A percentile compares a stretch with the other conserved stretches of the same genome.
These are phyloP conservation scores for Choanephora cucurbitarum DNA, from an alignment of 371 early-diverging fungal genomes.

Conservation along the genomic window DNA sequence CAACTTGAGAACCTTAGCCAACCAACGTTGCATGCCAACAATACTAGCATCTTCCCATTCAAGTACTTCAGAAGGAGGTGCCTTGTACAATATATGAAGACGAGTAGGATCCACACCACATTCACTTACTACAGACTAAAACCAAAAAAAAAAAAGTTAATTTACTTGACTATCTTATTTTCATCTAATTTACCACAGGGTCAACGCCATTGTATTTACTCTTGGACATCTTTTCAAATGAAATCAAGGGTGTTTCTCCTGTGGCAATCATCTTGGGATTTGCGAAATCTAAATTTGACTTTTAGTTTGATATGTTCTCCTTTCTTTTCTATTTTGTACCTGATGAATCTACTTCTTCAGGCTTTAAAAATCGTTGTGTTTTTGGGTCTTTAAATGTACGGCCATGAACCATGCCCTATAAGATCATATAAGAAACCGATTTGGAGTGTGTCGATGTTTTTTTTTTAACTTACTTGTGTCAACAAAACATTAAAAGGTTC, in stretches of 20 bases:
- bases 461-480: slow-evolving; percentile 64
- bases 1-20: slow-evolving; percentile 55
- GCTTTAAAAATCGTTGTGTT: slow-evolving; percentile 80
- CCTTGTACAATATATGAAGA: slow-evolving; percentile 87
- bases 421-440: neutral
- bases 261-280: slow-evolving; percentile 66
- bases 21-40: slow-evolving; percentile 90
- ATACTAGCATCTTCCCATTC: slow-evolving; percentile 92
- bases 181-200: slow-evolving; percentile 59
- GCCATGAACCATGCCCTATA: slow-evolving; percentile 95
- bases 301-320: neutral
- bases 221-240: slow-evolving; percentile 96
- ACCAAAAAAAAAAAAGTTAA: too few relatives aligned
- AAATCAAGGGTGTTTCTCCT: slow-evolving; percentile 59
- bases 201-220: slow-evolving; percentile 95
- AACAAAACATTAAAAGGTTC: slow-evolving; percentile 87
- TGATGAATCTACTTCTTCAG: slow-evolving; percentile 70
- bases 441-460: too few relatives aligned
- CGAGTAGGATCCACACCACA: slow-evolving; percentile 89
- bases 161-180: too few relatives aligned
- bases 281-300: slow-evolving; percentile 34
- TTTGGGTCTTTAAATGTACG: slow-evolving; percentile 78
- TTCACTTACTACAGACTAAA: slow-evolving; percentile 58
- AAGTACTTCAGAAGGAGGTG: slow-evolving; percentile 87
- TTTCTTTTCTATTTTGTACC: slow-evolving; percentile 28